Base-by-base conservation (phyloP, 345 rosid species). In the Populus euphratica region DNA sequence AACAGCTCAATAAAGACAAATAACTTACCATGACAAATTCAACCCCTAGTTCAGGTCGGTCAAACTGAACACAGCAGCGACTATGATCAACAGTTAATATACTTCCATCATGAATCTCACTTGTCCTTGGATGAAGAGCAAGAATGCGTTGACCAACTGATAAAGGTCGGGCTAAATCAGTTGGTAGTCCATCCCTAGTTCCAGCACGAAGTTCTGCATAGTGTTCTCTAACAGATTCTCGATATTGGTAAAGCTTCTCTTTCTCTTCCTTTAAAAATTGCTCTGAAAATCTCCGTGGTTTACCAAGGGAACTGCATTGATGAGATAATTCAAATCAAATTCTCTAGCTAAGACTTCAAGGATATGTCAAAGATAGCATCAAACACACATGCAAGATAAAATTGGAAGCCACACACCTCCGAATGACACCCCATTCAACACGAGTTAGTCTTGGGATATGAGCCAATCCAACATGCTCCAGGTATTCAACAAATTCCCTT, bases 351-450 rank as follows among this genome's bases (percentile, higher is more conserved):
- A 70, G 38, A 47, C 14, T 8, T 33, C 13, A 2, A 12, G 31
- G n/a, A 72, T 38, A 56, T 52, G 36, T 50, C 39, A 49, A 62
- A 38, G 52, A 73, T 38, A 73, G 56, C 54, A 50, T 50, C 14
- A 23, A 43, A 41, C 23, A 36, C 47, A 10, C 33, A 62, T 4
- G 2, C 21, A 47, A 78, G 35, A 80, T 74, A 65, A 41, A 81
- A 56, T 64, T 81, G 72, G 79, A 81, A 72, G 50, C 64, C 39
- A 61, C 56, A 68, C 78, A 92, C 99, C 97, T 91, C 87, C 98
- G 88, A 84, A 96, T 89, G 81, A 96, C 99, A 79, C 97, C 95
- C 99, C 98, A 96, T 85, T 94, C 99, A 76, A 96, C 89, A 76
- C 91, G 97, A 73, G 98, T 91, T 85, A 96, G 91, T 80, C 97